phyloP scores from a whole-genome alignment of 2,329 filamentous ascomycete species.

The Penicillium sp. region DNA sequence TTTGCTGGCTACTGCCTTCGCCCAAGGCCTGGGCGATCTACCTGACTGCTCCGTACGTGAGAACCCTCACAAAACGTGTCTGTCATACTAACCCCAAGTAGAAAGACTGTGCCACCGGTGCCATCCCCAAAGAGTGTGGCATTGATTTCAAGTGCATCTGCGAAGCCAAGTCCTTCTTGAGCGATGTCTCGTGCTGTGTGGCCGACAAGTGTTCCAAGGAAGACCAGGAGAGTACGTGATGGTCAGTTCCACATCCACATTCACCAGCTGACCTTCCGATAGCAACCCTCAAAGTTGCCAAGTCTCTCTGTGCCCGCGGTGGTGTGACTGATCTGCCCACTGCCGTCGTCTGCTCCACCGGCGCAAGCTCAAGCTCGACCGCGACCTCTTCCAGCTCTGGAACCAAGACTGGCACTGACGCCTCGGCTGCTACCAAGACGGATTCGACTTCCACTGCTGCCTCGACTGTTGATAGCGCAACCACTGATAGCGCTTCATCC shows the following conservation, averaged over 20 bases:
- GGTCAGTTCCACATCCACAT: background rate
- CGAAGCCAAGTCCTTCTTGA: slow-evolving; percentile 47
- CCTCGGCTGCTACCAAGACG: slow-evolving; percentile 18
- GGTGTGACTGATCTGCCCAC: slow-evolving; percentile 40
- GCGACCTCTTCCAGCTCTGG: background rate
- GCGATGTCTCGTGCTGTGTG: slow-evolving; percentile 54
- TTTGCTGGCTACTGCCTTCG: slow-evolving; percentile 50
- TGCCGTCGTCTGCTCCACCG: slow-evolving; percentile 29
- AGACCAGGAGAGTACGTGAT: slow-evolving; percentile 44
- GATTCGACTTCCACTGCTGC: slow-evolving; percentile 14
- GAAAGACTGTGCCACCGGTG: slow-evolving; percentile 44
- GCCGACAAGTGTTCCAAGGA: slow-evolving; percentile 41
- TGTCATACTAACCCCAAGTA: slow-evolving; percentile 17
- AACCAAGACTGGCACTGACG: slow-evolving; percentile 7
- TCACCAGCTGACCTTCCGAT: background rate
- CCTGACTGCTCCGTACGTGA: slow-evolving; percentile 59
- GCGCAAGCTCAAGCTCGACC: background rate
- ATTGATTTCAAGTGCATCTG: slow-evolving; percentile 55
- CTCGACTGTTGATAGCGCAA: slow-evolving; percentile 11
- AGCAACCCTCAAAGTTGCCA: slow-evolving; percentile 40
- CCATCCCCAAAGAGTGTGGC: slow-evolving; percentile 42
- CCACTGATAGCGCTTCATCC: background rate
- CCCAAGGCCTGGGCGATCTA: slow-evolving; percentile 49
- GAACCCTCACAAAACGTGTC: background rate
- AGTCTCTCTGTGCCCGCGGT: slow-evolving; percentile 40